A percentile compares a stretch with the other conserved stretches of the same genome.
Evolutionary conservation across 805 yeast genomes (phyloP).

Genomic region (Ogataea nakhonphanomensis): DNA sequence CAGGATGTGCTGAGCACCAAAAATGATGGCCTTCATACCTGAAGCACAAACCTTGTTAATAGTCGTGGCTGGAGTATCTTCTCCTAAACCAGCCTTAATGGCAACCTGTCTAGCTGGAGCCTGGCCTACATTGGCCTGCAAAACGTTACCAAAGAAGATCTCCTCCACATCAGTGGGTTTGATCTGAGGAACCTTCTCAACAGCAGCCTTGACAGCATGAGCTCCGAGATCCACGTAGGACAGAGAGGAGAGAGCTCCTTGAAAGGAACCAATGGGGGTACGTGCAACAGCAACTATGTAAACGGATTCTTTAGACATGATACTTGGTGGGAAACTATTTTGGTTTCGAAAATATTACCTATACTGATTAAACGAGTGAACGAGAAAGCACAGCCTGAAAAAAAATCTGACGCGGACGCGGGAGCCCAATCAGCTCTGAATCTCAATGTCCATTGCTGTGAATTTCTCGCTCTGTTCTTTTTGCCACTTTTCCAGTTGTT

Average conservation of each 20-base stretch:
- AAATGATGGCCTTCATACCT: constrained; percentile 86
- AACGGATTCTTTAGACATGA: constrained; percentile 43
- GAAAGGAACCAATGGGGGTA: constrained; percentile 95
- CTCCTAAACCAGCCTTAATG: constrained; percentile 79
- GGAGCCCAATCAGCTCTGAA: constrained; percentile 25
- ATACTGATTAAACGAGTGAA: background rate
- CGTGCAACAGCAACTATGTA: constrained; percentile 90
- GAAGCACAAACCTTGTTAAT: constrained; percentile 97
- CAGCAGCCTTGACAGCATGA: constrained; percentile 85
- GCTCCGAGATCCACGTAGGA: constrained; percentile 85
- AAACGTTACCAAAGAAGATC: constrained; percentile 86
- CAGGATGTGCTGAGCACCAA: constrained; percentile 86
- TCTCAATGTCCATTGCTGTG: constrained; percentile 31
- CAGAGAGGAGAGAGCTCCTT: constrained; percentile 74
- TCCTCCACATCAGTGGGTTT: constrained; percentile 80
- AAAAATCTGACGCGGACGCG: background rate
- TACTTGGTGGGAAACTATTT: constrained; percentile 8
- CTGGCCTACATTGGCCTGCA: constrained; percentile 93
- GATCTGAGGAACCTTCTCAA: constrained; percentile 78
- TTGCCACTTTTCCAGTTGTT: constrained; percentile 61
- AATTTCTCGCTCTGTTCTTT: constrained; percentile 38
- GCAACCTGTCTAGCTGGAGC: constrained; percentile 99
- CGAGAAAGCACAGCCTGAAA: constrained; percentile 3
- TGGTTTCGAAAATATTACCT: constrained; percentile 6
- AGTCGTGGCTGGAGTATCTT: constrained; percentile 79